phyloP scores from a whole-genome alignment of 2,329 filamentous ascomycete genomes.

The Corinectria fuckeliana region DNA sequence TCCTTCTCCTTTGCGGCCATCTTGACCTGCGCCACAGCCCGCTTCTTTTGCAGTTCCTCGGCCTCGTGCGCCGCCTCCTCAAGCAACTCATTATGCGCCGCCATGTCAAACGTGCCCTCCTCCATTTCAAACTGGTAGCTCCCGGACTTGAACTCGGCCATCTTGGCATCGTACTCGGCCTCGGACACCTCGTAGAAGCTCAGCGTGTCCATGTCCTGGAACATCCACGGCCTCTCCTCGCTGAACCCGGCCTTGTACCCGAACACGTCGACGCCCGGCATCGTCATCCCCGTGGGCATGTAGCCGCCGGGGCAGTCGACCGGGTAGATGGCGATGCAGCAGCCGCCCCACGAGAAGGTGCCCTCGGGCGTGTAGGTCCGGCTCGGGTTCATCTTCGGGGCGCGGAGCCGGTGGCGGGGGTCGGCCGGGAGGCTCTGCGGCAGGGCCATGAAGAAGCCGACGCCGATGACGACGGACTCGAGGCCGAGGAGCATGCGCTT shows the following conservation, averaged over 20 bases:
- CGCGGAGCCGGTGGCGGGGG: constrained; percentile 42
- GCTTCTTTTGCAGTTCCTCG: constrained; percentile 4
- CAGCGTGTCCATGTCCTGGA: constrained; percentile 44
- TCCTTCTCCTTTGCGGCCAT: constrained; percentile 33
- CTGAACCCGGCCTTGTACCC: constrained; percentile 41
- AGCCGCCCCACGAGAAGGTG: constrained; percentile 46
- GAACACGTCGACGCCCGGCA: constrained; percentile 45
- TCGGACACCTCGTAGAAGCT: constrained; percentile 44
- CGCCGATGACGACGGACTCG: constrained; percentile 36
- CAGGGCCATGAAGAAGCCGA: constrained; percentile 47
- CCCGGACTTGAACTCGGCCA: constrained; percentile 40
- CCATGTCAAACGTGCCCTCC: constrained; percentile 40
- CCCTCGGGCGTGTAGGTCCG: constrained; percentile 45
- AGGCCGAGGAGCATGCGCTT: constrained; percentile 42
- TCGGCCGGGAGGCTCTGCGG: constrained; percentile 43
- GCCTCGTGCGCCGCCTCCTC: constrained; percentile 39
- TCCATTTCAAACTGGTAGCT: constrained; percentile 43
- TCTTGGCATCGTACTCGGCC: constrained; percentile 40
- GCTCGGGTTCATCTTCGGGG: constrained; percentile 44
- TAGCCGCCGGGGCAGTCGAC: constrained; percentile 49
- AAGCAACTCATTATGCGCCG: constrained; percentile 31
- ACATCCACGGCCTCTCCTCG: constrained; percentile 44
- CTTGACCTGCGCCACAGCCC: constrained; percentile 3
- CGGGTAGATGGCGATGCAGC: constrained; percentile 45
- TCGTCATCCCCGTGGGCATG: constrained; percentile 42